These are phyloP conservation scores for Talaromyces nanjingensis DNA, from an alignment of 495 filamentous ascomycete genomes.

Conservation along the genomic window DNA sequence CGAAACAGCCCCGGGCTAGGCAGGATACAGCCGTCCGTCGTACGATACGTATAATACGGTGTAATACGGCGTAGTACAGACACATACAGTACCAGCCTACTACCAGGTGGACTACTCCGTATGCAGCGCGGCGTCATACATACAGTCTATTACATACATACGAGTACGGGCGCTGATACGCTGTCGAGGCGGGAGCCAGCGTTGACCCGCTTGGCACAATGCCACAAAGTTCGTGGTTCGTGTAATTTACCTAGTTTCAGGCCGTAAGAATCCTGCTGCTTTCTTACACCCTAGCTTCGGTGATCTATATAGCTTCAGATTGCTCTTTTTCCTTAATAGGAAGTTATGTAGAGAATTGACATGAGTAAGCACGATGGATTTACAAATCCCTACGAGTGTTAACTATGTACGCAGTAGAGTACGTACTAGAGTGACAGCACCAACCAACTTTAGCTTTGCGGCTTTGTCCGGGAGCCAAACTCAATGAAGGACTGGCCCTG, in stretches of 20 bases:
- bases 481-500: neutral
- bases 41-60: neutral
- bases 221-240: neutral
- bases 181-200: neutral
- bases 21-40: neutral
- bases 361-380: neutral
- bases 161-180: neutral
- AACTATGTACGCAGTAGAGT: no score
- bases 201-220: neutral
- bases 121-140: neutral
- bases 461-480: constrained; percentile 5
- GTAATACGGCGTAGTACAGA: neutral
- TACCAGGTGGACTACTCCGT: neutral
- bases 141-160: neutral
- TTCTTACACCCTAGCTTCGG: neutral
- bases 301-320: neutral
- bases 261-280: neutral
- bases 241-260: neutral
- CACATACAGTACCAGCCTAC: no score
- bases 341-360: neutral
- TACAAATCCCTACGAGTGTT: neutral
- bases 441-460: neutral
- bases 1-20: constrained; percentile 1
- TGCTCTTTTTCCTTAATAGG: neutral
- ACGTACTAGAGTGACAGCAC: no score